A percentile compares a stretch with the other conserved stretches of the same genome.
Conservation (phyloP, 331 rosid genomes). For the Malus hybrid region DNA sequence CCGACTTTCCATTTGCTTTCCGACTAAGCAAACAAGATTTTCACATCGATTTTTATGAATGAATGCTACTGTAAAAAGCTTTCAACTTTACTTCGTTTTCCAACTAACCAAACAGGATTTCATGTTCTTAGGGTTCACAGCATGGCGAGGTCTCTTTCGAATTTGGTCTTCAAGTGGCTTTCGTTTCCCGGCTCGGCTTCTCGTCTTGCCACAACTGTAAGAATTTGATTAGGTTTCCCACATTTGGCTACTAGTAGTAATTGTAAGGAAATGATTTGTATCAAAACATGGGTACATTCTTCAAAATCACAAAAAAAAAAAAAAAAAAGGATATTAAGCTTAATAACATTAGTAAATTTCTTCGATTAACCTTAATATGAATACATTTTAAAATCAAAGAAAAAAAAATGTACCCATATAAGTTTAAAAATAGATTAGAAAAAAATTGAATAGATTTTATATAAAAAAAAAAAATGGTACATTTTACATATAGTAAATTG, state of each 20-base stretch:
- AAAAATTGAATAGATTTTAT: too few relatives aligned
- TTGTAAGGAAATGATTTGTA: too few relatives aligned
- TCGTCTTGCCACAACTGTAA: slow-evolving; percentile 27
- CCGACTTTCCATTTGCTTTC: not conserved
- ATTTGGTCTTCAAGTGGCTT: slow-evolving; percentile 32
- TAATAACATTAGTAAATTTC: too few relatives aligned
- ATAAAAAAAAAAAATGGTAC: too few relatives aligned
- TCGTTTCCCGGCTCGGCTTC: slow-evolving; percentile 26
- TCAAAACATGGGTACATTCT: too few relatives aligned
- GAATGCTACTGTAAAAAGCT: not conserved
- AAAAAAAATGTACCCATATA: too few relatives aligned
- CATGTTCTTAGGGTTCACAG: not conserved
- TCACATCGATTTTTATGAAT: not conserved
- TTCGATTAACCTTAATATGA: too few relatives aligned
- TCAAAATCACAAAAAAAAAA: too few relatives aligned
- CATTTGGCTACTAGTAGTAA: not conserved
- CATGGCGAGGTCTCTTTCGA: slow-evolving; percentile 41
- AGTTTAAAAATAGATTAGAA: too few relatives aligned
- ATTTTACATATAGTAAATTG: too few relatives aligned
- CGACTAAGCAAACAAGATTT: not conserved
- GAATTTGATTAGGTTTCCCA: slow-evolving; percentile 7
- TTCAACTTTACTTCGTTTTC: not conserved
- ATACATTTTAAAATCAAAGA: too few relatives aligned
- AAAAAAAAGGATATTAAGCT: too few relatives aligned
- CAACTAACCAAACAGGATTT: not conserved